Evolutionary conservation across 352 stramenopile species (phyloP), one percentile per base, ranked within the genome.

Genomic region (Globisporangium camurandrum): DNA sequence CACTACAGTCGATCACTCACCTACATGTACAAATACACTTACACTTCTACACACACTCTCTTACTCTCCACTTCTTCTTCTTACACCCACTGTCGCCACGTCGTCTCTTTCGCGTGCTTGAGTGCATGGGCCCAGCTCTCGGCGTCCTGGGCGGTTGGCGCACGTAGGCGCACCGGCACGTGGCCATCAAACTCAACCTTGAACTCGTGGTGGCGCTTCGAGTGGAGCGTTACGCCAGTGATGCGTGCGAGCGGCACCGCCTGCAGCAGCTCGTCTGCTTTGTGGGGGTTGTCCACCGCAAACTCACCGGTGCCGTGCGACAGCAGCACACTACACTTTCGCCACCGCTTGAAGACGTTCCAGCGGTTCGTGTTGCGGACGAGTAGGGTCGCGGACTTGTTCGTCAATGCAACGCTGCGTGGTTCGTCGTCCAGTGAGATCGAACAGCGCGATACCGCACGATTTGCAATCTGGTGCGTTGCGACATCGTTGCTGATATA

Each of bases 71-170:
- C n/a, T n/a, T n/a, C n/a, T n/a, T n/a, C n/a, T n/a, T n/a, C n/a
- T n/a, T n/a, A 58, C 16, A 27, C 33, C 44, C 44, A 61, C 12
- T 26, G 41, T 11, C 37, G 40, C 61, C 57, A 69, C 17, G 61
- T 66, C 49, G 46, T 52, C 49, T 69, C 61, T 50, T 69, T 69
- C 39, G 57, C 61, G 52, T 69, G 66, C 39, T 69, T 57, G 30
- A 69, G 53, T 17, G 61, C 53, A 46, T 50, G 47, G 5, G 66
- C 53, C 61, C 57, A 69, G 34, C 59, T 24, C 33, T 66, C 57
- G 27, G 61, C 57, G 30, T 69, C 61, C 10, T 43, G 33, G 11
- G 31, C 3, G 8, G 44, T 49, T 17, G 27, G 27, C 4, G 57
- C 46, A 16, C 61, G 61, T 30, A 69, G 63, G 8, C 38, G 49